Evolutionary conservation across 2,329 filamentous ascomycete species (phyloP).

Genomic region (Sordariomycetes sp.): DNA sequence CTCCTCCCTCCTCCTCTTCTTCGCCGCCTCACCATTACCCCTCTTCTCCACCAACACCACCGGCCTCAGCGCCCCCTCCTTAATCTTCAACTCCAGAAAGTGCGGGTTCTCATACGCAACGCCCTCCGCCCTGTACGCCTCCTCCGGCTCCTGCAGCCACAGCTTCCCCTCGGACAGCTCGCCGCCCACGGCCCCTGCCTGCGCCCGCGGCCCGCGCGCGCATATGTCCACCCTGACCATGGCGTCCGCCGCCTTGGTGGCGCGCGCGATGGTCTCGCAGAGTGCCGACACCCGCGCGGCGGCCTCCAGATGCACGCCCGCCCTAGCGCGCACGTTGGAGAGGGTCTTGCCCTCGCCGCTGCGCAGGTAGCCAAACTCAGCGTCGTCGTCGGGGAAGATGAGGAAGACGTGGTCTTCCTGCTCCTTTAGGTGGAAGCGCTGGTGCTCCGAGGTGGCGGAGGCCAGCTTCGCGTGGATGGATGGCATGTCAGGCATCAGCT

Average conservation of each 20-base stretch:
- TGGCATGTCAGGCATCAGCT: neutral
- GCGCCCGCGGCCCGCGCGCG: slow-evolving; percentile 19
- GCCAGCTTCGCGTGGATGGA: neutral
- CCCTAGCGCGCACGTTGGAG: neutral
- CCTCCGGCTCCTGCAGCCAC: slow-evolving; percentile 21
- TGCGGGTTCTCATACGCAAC: neutral
- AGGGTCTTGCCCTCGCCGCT: neutral
- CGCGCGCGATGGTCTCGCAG: neutral
- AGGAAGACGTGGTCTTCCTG: neutral
- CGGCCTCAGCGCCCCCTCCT: neutral
- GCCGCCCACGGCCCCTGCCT: slow-evolving; percentile 13
- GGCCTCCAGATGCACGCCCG: neutral
- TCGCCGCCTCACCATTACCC: neutral
- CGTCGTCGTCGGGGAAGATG: neutral
- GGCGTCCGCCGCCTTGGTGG: slow-evolving; percentile 15
- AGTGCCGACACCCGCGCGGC: neutral
- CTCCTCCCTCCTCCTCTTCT: neutral
- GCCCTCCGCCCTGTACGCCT: neutral
- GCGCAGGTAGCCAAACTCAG: neutral
- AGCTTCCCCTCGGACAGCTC: slow-evolving; percentile 17
- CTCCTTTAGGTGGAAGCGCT: neutral
- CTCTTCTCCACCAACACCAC: neutral
- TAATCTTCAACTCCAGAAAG: slow-evolving; percentile 7
- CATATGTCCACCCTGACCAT: slow-evolving; percentile 22
- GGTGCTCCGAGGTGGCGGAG: neutral